Evolutionary conservation across 2,329 filamentous ascomycete genomes (phyloP), one percentile per base, ranked within the genome.

Genomic region (Camptophora hylomeconis): DNA sequence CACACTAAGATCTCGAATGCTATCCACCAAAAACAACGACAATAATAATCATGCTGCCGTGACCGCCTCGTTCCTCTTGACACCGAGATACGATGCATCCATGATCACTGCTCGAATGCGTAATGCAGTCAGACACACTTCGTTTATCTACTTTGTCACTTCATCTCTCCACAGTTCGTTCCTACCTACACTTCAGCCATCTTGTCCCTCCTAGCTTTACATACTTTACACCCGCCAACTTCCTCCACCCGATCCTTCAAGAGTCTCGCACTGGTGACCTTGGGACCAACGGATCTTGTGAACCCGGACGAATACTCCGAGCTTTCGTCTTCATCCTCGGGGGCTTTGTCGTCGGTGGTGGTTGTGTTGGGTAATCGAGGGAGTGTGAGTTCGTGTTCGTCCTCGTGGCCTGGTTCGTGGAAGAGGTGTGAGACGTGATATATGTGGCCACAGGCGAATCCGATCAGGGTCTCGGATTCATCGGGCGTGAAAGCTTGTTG

Each of bases 221-320:
- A 36, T 8, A 33, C 30, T 20, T 30, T 33, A 18, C 34, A 36
- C 5, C 34, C 34, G 16, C 34, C 34, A 4, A 28, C 76, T 6
- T 64, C 67, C 24, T 63, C 58, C 19, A 87, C 65, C 36, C 72
- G 72, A 45, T 86, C 79, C 41, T 75, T 67, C 35, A 93, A 56
- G 31, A 93, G 51, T 39, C 83, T 69, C 20, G 86, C 84, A 49
- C 83, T 81, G 39, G 80, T 89, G 16, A 93, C 83, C 55, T 94
- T 94, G 17, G 77, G 72, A 0, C 82, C 80, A 5, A 95, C 74
- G 30, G 78, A 81, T 20, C 58, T 37, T 7, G 52, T 29, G 56
- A 57, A 23, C 41, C 41, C 32, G n/a, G n/a, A n/a, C n/a, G n/a
- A n/a, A 22, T 28, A 30, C 15, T 37, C 39, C 3, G 38, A 35